These are phyloP conservation scores for Xerocomellus dryophilus DNA, from an alignment of 768 basidiomycete genomes.

Conservation along the genomic window DNA sequence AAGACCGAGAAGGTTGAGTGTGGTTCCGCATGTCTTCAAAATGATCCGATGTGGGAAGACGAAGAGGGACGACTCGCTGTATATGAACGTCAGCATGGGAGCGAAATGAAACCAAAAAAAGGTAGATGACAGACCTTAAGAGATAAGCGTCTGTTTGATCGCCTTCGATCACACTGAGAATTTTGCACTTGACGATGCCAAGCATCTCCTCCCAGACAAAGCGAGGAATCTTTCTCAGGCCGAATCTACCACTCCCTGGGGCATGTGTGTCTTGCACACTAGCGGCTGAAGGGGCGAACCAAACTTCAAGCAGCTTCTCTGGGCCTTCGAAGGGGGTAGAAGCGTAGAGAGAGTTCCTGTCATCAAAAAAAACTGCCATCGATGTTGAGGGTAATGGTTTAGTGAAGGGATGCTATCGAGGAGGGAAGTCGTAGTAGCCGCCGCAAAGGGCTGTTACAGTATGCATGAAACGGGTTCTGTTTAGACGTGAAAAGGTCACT, in stretches of 20 bases:
- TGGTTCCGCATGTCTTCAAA: constrained; percentile 98
- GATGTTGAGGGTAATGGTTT: not conserved
- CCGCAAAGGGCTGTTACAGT: constrained; percentile 35
- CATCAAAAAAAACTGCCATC: constrained; percentile 24
- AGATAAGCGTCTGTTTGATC: constrained; percentile 94
- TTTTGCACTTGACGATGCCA: constrained; percentile 93
- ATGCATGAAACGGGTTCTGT: constrained; percentile 43
- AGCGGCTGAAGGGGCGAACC: constrained; percentile 84
- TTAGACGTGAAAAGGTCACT: constrained; percentile 6
- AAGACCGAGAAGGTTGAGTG: constrained; percentile 92
- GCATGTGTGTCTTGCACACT: constrained; percentile 48
- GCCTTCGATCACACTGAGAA: constrained; percentile 86
- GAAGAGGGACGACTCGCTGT: constrained; percentile 97
- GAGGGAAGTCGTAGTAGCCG: constrained; percentile 36
- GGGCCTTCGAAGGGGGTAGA: constrained; percentile 83
- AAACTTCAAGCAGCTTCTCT: constrained; percentile 94
- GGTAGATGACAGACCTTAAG: constrained; percentile 54
- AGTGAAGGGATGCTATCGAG: constrained; percentile 46
- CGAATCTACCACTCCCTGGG: constrained; percentile 47
- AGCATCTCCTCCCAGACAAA: constrained; percentile 96
- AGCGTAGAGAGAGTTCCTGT: constrained; percentile 21
- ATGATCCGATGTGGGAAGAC: constrained; percentile 94
- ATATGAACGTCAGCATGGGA: constrained; percentile 10
- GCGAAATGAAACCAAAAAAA: constrained; percentile 1
- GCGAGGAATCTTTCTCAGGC: constrained; percentile 73